These are phyloP conservation scores for Apostasia shenzhenica DNA, from an alignment of 106 monocot species.

Conservation along the genomic window DNA sequence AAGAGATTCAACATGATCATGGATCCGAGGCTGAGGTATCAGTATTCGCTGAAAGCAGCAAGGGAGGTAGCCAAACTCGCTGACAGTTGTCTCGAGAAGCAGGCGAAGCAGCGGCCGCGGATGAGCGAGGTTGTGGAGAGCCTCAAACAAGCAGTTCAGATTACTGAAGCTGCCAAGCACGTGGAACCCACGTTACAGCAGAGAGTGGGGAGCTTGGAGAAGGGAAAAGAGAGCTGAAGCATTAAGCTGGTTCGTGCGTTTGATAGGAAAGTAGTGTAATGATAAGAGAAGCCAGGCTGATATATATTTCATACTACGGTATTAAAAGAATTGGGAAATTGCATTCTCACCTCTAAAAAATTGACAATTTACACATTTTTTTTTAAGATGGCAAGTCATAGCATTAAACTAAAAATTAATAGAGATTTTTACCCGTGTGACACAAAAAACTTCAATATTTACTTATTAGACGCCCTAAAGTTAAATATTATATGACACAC, in stretches of 20 bases:
- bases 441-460: too few relatives aligned
- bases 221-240: neutral
- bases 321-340: too few relatives aligned
- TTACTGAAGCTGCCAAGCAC: conserved; percentile 3
- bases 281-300: neutral
- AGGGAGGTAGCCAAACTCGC: conserved; percentile 24
- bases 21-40: conserved; percentile 19
- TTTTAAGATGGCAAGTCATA: too few relatives aligned
- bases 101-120: conserved; percentile 17
- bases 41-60: conserved; percentile 18
- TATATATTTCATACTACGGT: too few relatives aligned
- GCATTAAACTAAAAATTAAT: too few relatives aligned
- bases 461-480: too few relatives aligned
- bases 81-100: conserved; percentile 14
- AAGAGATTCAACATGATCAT: conserved; percentile 28
- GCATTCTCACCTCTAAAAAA: too few relatives aligned
- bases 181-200: neutral
- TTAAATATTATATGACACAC: too few relatives aligned
- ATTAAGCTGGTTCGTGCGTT: neutral
- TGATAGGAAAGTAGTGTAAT: neutral
- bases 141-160: neutral
- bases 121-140: conserved; percentile 22
- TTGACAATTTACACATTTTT: too few relatives aligned
- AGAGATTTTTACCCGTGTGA: too few relatives aligned
- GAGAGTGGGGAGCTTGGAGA: neutral